Evolutionary conservation across 176 grass and related monocot genomes (phyloP).

Genomic region (Ampelocalamus luodianensis): DNA sequence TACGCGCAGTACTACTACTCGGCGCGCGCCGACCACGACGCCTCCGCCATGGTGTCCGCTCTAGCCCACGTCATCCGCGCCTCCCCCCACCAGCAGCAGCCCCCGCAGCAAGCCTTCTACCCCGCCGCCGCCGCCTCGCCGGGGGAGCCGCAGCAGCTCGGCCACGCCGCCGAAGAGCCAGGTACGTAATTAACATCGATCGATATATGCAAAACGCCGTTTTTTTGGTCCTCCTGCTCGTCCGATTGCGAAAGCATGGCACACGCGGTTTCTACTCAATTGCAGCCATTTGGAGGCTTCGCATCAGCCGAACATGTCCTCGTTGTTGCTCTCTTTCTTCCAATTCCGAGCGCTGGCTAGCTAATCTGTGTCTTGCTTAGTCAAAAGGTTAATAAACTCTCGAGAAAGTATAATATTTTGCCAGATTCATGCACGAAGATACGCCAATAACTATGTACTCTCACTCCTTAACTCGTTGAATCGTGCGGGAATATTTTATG

Average conservation of each 20-base stretch:
- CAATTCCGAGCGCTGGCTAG: neutral
- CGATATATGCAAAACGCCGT: conserved; percentile 18
- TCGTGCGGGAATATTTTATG: conserved; percentile 47
- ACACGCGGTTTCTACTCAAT: conserved; percentile 37
- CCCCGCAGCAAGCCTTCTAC: conserved; percentile 15
- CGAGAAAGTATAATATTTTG: neutral
- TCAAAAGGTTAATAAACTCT: conserved; percentile 13
- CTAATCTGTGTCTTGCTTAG: neutral
- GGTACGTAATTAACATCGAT: conserved; percentile 33
- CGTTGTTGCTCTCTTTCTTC: neutral
- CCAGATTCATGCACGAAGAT: conserved; percentile 38
- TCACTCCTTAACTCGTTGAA: conserved; percentile 27
- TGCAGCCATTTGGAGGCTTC: conserved; percentile 51
- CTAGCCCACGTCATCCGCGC: conserved; percentile 82
- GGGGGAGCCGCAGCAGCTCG: neutral
- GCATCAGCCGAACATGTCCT: conserved; percentile 31
- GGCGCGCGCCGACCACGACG: conserved; percentile 74
- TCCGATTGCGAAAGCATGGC: conserved; percentile 46
- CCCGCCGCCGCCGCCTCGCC: conserved; percentile 11
- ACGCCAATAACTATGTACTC: conserved; percentile 29
- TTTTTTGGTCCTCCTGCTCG: conserved; percentile 17
- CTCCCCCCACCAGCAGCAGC: conserved; percentile 38
- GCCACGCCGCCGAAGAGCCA: conserved; percentile 41
- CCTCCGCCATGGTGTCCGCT: conserved; percentile 86
- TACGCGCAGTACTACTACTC: conserved; percentile 70